Evolutionary conservation across 306 rosid species (phyloP), one percentile per base, ranked within the genome.

Genomic region (Hippophae rhamnoides): DNA sequence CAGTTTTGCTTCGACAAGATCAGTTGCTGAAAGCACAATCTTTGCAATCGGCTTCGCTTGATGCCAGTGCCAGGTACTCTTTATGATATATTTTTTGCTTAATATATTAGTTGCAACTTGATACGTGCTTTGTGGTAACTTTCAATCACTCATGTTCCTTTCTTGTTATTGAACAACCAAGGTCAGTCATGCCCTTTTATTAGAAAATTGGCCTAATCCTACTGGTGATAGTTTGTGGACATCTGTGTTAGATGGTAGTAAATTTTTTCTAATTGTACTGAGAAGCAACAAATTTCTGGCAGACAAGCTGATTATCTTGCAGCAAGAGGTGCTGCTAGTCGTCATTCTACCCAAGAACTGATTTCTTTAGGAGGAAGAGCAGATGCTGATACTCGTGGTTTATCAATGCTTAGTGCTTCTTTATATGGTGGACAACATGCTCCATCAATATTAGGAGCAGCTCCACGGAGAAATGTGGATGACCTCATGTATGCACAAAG

Each of bases 261-360:
- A 65, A 74, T 69, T 88, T 53, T 92, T 82, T 81, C 79, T 85
- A 63, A 71, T 74, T 65, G 69, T 82, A 81, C 99, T 92, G 80
- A 92, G 99, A 74, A 18, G 88, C 90, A 74, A 76, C 82, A 71
- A 82, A 65, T 90, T 92, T 92, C 87, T 92, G 95, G 99, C 99
- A 92, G 99, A 92, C 96, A 82, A 85, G 64, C 84, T 71, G 99
- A 92, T 72, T 92, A 92, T 80, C 90, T 92, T 73, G 84, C 97
- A 82, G 95, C 86, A 69, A 86, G 96, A 66, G 84, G 80, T 80
- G 85, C 94, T 70, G 79, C 83, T 76, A 85, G 80, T 82, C 93
- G 86, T 75, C 96, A 84, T 72, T 68, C 90, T 43, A 62, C 97
- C 62, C 99, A 92, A 77, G 99, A 92, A 64, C 84, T 80, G 67